Evolutionary conservation across 139 green algal genomes (phyloP).

Genomic region (Micractinium conductrix): DNA sequence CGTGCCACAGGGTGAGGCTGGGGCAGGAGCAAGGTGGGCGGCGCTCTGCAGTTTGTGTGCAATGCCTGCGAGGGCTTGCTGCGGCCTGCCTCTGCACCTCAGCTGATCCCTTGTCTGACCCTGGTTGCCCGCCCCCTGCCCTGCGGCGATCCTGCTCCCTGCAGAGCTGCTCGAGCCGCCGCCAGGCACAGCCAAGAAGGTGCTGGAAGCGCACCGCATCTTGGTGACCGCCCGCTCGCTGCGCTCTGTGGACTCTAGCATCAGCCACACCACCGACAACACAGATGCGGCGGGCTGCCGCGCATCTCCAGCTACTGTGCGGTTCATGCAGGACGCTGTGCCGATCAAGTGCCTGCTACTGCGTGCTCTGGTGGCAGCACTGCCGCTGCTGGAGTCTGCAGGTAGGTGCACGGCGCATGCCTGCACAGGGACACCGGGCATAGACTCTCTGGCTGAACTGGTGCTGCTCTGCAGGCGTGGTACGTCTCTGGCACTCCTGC

Average conservation of each 20-base stretch:
- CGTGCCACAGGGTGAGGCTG: conserved; percentile 12
- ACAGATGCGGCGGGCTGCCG: background rate
- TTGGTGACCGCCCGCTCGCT: conserved; percentile 42
- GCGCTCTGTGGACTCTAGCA: conserved; percentile 22
- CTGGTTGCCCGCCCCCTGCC: background rate
- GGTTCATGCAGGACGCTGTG: conserved; percentile 1
- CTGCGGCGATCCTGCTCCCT: background rate
- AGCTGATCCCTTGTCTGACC: background rate
- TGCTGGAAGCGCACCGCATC: conserved; percentile 45
- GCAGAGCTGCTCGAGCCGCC: conserved; percentile 36
- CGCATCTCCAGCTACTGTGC: background rate
- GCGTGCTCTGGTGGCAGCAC: conserved; percentile 10
- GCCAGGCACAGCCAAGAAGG: conserved; percentile 2
- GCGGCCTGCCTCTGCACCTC: background rate
- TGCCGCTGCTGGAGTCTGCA: conserved; percentile 26
- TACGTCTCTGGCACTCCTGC: too few species aligned
- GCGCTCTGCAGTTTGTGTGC: background rate
- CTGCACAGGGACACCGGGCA: too few species aligned
- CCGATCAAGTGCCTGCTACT: conserved; percentile 36
- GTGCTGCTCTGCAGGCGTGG: background rate
- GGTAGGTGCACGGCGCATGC: too few species aligned
- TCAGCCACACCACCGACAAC: background rate
- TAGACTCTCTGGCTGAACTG: background rate
- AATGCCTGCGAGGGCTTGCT: background rate
- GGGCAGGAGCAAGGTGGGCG: too few species aligned